These are phyloP conservation scores for Lycium ferocissimum DNA, from an alignment of 257 asterid genomes.

Conservation along the genomic window DNA sequence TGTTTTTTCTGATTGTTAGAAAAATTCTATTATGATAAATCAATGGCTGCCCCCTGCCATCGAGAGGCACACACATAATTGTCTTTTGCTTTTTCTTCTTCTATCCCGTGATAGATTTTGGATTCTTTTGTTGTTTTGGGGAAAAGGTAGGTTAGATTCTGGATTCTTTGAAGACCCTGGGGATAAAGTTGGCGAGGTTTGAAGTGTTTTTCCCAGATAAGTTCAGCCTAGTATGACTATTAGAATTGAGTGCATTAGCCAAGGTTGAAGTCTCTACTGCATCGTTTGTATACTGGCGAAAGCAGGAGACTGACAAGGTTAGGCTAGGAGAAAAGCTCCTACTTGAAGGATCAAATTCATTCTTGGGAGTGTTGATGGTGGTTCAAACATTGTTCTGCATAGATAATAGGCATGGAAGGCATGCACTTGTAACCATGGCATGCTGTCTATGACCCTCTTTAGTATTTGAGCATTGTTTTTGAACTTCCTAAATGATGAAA, in stretches of 20 bases:
- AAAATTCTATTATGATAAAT: neutral
- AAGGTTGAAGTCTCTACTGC: neutral
- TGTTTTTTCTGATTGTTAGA: neutral
- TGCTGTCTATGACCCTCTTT: neutral
- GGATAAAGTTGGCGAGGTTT: constrained; percentile 14
- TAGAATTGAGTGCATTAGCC: neutral
- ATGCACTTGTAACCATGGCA: constrained; percentile 23
- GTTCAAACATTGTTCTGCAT: neutral
- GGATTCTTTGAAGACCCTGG: neutral
- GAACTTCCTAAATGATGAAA: neutral
- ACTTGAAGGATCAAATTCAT: neutral
- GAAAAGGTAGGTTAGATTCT: neutral
- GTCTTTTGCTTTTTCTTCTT: neutral
- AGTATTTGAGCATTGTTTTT: neutral
- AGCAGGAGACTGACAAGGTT: neutral
- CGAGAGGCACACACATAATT: neutral
- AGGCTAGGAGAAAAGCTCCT: constrained; percentile 7
- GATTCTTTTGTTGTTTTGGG: neutral
- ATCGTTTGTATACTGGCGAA: neutral
- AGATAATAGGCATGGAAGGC: neutral
- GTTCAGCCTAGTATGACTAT: neutral
- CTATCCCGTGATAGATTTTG: neutral
- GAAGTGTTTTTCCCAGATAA: neutral
- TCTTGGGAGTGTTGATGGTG: neutral
- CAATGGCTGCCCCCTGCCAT: neutral